Evolutionary conservation across 768 basidiomycete genomes (phyloP).

Genomic region (Mycena chlorophos): DNA sequence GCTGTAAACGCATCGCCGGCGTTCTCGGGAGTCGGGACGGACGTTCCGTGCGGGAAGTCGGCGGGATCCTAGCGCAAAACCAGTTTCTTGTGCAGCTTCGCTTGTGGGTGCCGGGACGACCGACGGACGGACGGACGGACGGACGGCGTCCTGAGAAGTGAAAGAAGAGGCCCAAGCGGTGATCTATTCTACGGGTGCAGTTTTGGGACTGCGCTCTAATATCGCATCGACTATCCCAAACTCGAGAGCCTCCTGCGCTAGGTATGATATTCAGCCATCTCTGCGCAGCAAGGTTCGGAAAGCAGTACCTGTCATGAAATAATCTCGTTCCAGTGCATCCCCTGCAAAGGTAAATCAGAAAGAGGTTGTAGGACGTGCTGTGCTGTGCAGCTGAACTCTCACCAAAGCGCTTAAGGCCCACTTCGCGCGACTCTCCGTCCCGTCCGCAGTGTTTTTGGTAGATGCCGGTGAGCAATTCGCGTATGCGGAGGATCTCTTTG

Average conservation of each 20-base stretch:
- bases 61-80: too few relatives aligned
- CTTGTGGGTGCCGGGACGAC: too few relatives aligned
- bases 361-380: conserved; percentile 13
- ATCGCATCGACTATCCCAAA: conserved; percentile 96
- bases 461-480: conserved; percentile 80
- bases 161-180: not conserved
- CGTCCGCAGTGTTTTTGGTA: conserved; percentile 85
- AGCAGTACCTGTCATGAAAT: conserved; percentile 84
- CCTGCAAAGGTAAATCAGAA: conserved; percentile 48
- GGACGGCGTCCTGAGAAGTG: conserved; percentile 6
- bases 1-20: too few relatives aligned
- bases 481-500: conserved; percentile 89
- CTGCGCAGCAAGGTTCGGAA: conserved; percentile 6
- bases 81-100: too few relatives aligned
- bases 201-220: conserved; percentile 71
- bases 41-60: too few relatives aligned
- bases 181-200: conserved; percentile 36
- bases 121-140: too few relatives aligned
- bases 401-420: conserved; percentile 80
- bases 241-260: conserved; percentile 82
- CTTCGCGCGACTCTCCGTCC: conserved; percentile 60
- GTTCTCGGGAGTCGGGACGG: too few relatives aligned
- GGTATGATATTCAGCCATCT: conserved; percentile 25
- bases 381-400: too few relatives aligned
- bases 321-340: conserved; percentile 88